These are phyloP conservation scores for Chytriomyces hyalinus DNA, from an alignment of 192 early-diverging fungal species.

Conservation along the genomic window DNA sequence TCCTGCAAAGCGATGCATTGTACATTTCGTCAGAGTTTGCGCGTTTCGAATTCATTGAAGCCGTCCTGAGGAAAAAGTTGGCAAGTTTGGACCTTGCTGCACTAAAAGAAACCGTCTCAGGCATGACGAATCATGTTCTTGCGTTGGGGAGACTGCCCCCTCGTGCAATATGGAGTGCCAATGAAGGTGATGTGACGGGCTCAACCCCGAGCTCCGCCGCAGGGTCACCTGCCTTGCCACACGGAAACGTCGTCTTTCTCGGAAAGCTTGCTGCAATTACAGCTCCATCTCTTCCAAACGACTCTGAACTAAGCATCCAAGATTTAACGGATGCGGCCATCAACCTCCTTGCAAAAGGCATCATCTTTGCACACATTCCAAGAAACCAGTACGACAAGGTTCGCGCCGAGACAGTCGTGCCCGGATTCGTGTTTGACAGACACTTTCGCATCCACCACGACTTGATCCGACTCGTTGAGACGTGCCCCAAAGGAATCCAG, in stretches of 20 bases:
- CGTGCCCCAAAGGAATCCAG: constrained; percentile 23
- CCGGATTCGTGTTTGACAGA: constrained; percentile 27
- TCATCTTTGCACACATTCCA: constrained; percentile 38
- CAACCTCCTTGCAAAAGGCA: constrained; percentile 32
- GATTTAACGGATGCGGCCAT: constrained; percentile 13
- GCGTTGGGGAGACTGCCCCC: constrained; percentile 15
- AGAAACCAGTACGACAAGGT: constrained; percentile 18
- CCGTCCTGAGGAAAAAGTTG: constrained; percentile 30
- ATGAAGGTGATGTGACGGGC: neutral
- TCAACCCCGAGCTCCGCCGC: neutral
- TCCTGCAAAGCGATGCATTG: constrained; percentile 49
- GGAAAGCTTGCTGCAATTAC: constrained; percentile 3
- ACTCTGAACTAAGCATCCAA: neutral
- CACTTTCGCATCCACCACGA: constrained; percentile 35
- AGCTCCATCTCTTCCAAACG: neutral
- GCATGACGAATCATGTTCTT: constrained; percentile 30
- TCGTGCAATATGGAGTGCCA: neutral
- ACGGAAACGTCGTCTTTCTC: constrained; percentile 18
- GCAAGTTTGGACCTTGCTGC: neutral
- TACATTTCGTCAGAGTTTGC: constrained; percentile 40
- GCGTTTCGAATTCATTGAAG: constrained; percentile 42
- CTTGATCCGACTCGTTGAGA: constrained; percentile 32
- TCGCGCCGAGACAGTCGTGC: constrained; percentile 18
- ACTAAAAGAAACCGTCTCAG: constrained; percentile 13
- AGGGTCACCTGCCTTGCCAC: neutral